A percentile compares a stretch with the other conserved stretches of the same genome.
Evolutionary conservation across 2,329 filamentous ascomycete genomes (phyloP).

Genomic region (Sporothrix humicola): DNA sequence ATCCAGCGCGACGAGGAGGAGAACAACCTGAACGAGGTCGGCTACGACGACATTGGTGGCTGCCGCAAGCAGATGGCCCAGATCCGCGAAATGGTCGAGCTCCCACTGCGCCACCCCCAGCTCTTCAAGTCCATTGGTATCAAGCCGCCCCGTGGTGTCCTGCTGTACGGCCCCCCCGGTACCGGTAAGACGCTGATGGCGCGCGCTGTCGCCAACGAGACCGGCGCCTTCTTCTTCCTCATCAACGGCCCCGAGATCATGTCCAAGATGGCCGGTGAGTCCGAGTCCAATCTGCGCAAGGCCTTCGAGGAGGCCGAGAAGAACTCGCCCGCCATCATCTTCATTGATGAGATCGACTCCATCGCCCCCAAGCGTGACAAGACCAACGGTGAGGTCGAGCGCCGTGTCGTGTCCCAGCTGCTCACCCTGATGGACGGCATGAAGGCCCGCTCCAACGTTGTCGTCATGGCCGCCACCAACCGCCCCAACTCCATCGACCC

Average conservation of each 20-base stretch:
- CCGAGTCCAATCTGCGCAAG: slow-evolving; percentile 96
- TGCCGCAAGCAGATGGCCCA: slow-evolving; percentile 99
- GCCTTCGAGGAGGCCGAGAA: slow-evolving; percentile 99
- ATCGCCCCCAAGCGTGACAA: slow-evolving; percentile 99
- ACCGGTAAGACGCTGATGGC: slow-evolving; percentile 99
- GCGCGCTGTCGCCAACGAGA: slow-evolving; percentile 97
- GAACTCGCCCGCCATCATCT: slow-evolving; percentile 99
- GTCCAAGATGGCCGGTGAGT: slow-evolving; percentile 99
- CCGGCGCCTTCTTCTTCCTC: slow-evolving; percentile 98
- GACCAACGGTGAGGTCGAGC: slow-evolving; percentile 98
- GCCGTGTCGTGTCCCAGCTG: slow-evolving; percentile 96
- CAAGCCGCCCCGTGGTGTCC: slow-evolving; percentile 96
- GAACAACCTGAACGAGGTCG: slow-evolving; percentile 98
- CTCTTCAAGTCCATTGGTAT: slow-evolving; percentile 99
- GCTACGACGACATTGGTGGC: slow-evolving; percentile 98
- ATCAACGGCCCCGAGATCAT: slow-evolving; percentile 99
- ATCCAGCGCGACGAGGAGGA: slow-evolving; percentile 99
- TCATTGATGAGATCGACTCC: slow-evolving; percentile 99
- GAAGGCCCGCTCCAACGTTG: slow-evolving; percentile 98
- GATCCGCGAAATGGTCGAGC: slow-evolving; percentile 97
- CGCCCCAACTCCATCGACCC: slow-evolving; percentile 98
- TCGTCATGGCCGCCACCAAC: slow-evolving; percentile 99
- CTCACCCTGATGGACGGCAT: slow-evolving; percentile 98
- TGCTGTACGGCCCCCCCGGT: slow-evolving; percentile 95
- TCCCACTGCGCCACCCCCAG: slow-evolving; percentile 94